Evolutionary conservation across 345 rosid species (phyloP), one percentile per base, ranked within the genome.

Genomic region (Noccaea caerulescens): DNA sequence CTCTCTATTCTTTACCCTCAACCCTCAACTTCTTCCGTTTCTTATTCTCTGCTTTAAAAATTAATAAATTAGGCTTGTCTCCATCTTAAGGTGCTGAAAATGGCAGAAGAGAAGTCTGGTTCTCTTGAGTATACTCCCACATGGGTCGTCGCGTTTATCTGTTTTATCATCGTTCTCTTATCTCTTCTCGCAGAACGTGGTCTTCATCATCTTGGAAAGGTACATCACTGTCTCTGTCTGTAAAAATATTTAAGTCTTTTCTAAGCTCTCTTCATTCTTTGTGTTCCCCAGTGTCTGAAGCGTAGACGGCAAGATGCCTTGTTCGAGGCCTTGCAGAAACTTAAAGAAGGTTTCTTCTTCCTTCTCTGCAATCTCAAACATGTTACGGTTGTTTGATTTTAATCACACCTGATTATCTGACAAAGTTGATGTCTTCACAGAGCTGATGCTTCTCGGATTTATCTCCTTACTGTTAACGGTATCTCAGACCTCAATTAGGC

Each of bases 391-490:
- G 12, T 30, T 34, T 13, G 20, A 9, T 57, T 30, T 34, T 13
- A 33, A 9, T 57, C 12, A 20, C 6, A 56, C 68, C 76, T 77
- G 59, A 80, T 27, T 27, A 27, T 44, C 51, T 55, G 56, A 68
- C 58, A 39, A 41, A 63, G 32, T 52, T 71, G 50, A 13, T 85
- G 60, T 61, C 64, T 18, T 49, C 86, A 69, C 92, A 93, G 98
- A 93, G 65, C 71, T 93, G 89, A 93, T 91, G 98, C 91, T 93
- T 32, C 78, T 93, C 1, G 98, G 98, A 45, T 91, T 93, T 81
- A 87, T 91, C 44, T 93, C 98, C 44, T 85, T 93, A 14, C 71
- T 93, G 66, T 69, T 93, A 56, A 86, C 89, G 2, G 94, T 86
- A 8, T 81, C 82, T 50, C 97, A 89, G 72, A 45, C 75, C 25